Base-by-base conservation (phyloP, 1,284 basidiomycete genomes). In the Athelia psychrophila region DNA sequence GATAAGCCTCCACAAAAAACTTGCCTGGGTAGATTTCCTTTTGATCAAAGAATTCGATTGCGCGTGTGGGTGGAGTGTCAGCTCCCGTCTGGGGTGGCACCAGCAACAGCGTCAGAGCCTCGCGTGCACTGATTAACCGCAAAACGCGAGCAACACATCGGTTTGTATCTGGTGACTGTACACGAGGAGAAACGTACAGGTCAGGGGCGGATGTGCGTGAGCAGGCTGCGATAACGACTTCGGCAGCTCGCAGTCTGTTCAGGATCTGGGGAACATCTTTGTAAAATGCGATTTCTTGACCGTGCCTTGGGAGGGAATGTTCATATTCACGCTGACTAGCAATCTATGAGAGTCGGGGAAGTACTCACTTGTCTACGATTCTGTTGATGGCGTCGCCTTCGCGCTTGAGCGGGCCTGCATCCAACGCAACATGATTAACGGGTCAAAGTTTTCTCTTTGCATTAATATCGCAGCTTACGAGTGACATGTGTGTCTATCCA, bases 1-100 rank as follows among this genome's bases (percentile, higher is more conserved):
- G 33, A 35, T 35, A 35, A 35, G 33, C n/a, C 12, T 35, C n/a
- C n/a, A 47, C 19, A 22, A 13, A 27, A 22, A 19, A 58, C 58
- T 30, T 56, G 81, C 88, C 87, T 9, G 91, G 91, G 60, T 93
- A 95, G 65, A 95, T 93, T 64, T 95, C 91, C 53, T 86, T 68
- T 56, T 90, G 81, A 61, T 92, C 82, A 63, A 96, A 93, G 58
- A 87, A 88, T 13, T 78, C 70, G 51, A 84, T 77, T 0, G 91
- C 88, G 27, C 71, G 67, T 10, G 76, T 71, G 9, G 75, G 67
- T n/a, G 64, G 59, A 22, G 63, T 65, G n/a, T 70, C 67, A 44
- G 69, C 70, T 2, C 71, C 72, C 1, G 65, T 57, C 4, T 73
- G 67, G 1, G 75, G 74, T 1, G 84, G 83, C 2, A 95, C 68